Evolutionary conservation across 2,329 filamentous ascomycete genomes (phyloP).

Genomic region (Microcyclospora pomicola): DNA sequence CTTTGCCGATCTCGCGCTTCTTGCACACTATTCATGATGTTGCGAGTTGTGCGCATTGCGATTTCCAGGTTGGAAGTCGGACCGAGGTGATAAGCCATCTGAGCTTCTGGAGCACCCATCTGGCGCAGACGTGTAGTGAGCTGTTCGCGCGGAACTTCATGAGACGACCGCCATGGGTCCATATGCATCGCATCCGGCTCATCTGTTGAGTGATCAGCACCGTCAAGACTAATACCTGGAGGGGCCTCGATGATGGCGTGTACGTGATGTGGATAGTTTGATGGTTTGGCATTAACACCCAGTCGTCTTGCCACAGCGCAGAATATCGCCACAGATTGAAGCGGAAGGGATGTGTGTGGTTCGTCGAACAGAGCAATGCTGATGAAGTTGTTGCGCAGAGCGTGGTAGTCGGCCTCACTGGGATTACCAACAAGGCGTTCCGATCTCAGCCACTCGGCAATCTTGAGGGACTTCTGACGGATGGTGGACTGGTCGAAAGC

Average conservation of each 20-base stretch:
- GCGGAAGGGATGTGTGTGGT: conserved; percentile 65
- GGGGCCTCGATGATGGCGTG: conserved; percentile 57
- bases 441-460: conserved; percentile 56
- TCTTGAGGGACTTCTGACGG: conserved; percentile 50
- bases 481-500: conserved; percentile 44
- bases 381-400: conserved; percentile 76
- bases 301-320: conserved; percentile 63
- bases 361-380: conserved; percentile 62
- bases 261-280: conserved; percentile 72
- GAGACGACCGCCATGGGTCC: conserved; percentile 60
- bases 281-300: conserved; percentile 63
- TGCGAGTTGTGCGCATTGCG: conserved; percentile 61
- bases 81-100: conserved; percentile 42
- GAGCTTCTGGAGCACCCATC: conserved; percentile 29
- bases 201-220: conserved; percentile 10
- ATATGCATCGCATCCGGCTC: conserved; percentile 47
- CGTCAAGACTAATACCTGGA: conserved; percentile 32
- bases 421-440: conserved; percentile 51
- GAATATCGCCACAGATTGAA: conserved; percentile 79
- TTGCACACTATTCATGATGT: conserved; percentile 62
- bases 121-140: conserved; percentile 44
- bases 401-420: conserved; percentile 59
- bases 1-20: conserved; percentile 25
- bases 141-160: conserved; percentile 48
- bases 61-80: conserved; percentile 54